Conservation (phyloP, 2,329 filamentous ascomycete genomes). For the Venturia aucupariae region DNA sequence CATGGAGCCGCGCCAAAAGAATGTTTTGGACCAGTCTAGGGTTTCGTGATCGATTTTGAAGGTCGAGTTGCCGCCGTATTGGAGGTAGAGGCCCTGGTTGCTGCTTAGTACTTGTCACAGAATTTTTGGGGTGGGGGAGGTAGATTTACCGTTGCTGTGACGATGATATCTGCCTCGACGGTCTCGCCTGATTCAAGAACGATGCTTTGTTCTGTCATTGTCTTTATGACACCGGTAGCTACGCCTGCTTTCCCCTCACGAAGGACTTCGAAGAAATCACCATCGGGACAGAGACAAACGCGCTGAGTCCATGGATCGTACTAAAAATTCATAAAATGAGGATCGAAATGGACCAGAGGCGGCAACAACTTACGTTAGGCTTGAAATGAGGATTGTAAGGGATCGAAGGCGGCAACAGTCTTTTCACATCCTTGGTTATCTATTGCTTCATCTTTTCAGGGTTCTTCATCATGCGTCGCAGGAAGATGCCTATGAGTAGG, state of each 20-base stretch:
- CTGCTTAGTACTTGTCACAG: constrained; percentile 20
- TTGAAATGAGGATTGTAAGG: constrained; percentile 37
- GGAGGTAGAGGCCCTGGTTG: constrained; percentile 50
- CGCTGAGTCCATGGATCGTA: constrained; percentile 59
- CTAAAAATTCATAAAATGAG: constrained; percentile 37
- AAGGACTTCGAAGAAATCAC: constrained; percentile 48
- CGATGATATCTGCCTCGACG: constrained; percentile 51
- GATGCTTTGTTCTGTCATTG: constrained; percentile 41
- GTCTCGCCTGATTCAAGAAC: constrained; percentile 20
- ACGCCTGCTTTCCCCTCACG: constrained; percentile 42
- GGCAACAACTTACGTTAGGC: constrained; percentile 48
- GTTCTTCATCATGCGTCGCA: constrained; percentile 44
- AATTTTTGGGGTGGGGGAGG: neutral
- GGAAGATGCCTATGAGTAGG: constrained; percentile 39
- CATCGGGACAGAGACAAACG: constrained; percentile 56
- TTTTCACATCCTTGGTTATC: constrained; percentile 38
- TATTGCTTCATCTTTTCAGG: constrained; percentile 40
- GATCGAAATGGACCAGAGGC: constrained; percentile 29
- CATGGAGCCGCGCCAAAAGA: constrained; percentile 53
- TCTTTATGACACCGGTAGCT: constrained; percentile 45
- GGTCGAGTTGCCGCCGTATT: constrained; percentile 44
- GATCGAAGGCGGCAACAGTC: constrained; percentile 41
- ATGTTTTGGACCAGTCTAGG: constrained; percentile 40
- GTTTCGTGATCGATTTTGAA: constrained; percentile 43
- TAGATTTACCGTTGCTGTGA: constrained; percentile 52